phyloP scores from a whole-genome alignment of 495 filamentous ascomycete species.

The Aspergillus bridgeri region DNA sequence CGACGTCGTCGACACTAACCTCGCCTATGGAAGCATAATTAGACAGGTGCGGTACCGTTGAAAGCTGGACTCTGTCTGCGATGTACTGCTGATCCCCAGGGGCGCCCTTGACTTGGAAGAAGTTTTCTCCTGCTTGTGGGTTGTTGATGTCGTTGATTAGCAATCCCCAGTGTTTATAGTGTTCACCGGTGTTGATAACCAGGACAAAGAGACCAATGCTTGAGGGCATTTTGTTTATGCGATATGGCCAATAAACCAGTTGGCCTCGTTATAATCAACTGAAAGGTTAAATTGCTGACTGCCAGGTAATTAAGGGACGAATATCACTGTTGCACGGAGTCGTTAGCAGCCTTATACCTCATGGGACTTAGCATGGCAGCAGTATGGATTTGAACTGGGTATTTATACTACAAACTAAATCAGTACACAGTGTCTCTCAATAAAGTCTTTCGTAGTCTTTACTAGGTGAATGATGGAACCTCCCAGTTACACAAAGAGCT shows the following conservation, averaged over 20 bases:
- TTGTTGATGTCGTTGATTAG: neutral
- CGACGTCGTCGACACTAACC: neutral
- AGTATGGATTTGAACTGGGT: too few species aligned
- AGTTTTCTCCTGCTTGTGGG: neutral
- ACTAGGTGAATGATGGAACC: too few species aligned
- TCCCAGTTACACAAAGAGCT: too few species aligned
- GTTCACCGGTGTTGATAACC: neutral
- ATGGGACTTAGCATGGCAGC: too few species aligned
- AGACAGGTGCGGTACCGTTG: neutral
- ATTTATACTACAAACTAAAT: too few species aligned
- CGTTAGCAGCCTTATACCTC: too few species aligned
- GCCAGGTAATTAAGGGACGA: too few species aligned
- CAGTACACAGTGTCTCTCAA: too few species aligned
- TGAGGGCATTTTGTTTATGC: neutral
- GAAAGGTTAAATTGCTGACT: too few species aligned
- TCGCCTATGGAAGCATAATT: neutral
- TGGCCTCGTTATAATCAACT: too few species aligned
- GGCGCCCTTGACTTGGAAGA: neutral
- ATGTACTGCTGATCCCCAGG: neutral
- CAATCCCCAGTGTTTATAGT: neutral
- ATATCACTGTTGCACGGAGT: too few species aligned
- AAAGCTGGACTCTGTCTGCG: neutral
- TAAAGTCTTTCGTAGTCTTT: too few species aligned
- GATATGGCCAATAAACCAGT: neutral
- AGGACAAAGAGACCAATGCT: neutral